These are phyloP conservation scores for Tillandsia leiboldiana DNA, from an alignment of 176 grass and related monocot species.

Conservation along the genomic window DNA sequence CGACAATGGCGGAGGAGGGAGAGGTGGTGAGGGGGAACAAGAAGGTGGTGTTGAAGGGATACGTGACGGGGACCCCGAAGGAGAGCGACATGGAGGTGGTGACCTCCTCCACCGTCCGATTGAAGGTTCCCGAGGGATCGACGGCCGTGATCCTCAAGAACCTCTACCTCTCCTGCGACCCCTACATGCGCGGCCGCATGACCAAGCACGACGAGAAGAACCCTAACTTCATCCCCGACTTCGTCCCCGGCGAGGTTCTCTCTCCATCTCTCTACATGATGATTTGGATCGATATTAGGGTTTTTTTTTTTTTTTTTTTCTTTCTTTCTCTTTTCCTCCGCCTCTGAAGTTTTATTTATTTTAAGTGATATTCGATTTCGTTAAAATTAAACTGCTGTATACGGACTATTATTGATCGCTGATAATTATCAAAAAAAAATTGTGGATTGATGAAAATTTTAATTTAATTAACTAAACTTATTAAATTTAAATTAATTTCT, in stretches of 20 bases:
- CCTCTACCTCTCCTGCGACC: conserved; percentile 37
- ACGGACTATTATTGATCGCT: no score
- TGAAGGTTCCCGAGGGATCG: conserved; percentile 24
- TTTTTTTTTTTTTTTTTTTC: background rate
- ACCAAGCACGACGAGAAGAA: conserved; percentile 3
- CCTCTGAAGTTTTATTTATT: no score
- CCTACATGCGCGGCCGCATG: conserved; percentile 32
- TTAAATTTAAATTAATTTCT: no score
- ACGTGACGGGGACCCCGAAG: conserved; percentile 1
- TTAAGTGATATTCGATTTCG: no score
- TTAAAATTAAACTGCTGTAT: no score
- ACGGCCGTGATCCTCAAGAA: conserved; percentile 31
- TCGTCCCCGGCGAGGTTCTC: conserved; percentile 25
- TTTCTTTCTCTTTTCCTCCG: no score
- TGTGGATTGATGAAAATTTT: no score
- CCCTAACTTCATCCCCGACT: conserved; percentile 24
- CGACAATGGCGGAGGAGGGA: conserved; percentile 1
- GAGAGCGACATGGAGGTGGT: conserved; percentile 22
- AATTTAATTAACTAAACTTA: no score
- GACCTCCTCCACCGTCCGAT: conserved; percentile 15
- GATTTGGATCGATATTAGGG: no score
- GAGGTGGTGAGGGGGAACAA: conserved; percentile 19
- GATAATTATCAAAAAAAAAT: no score
- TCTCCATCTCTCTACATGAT: no score
- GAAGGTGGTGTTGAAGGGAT: conserved; percentile 26